Evolutionary conservation across 2,329 filamentous ascomycete genomes (phyloP), one percentile per base, ranked within the genome.

Genomic region (Aurifilum marmelostoma): DNA sequence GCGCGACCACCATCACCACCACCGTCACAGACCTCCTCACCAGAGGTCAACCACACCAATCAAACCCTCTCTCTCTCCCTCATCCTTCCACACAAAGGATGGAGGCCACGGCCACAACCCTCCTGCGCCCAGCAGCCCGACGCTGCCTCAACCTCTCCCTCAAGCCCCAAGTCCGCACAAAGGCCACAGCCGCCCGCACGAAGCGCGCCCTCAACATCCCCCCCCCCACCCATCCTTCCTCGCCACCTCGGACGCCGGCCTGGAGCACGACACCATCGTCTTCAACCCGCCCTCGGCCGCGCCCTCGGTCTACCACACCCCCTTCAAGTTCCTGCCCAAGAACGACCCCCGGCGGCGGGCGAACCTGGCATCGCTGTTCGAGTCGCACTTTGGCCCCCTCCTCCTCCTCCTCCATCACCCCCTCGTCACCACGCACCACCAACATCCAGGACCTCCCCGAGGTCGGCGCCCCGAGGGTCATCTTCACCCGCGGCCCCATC

Each of bases 291-390:
- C 83, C 56, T 79, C 82, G 41, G 79, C 82, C 59, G 80, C 79
- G 43, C 78, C 82, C 16, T 79, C 86, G n/a, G 87, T 89, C 68
- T 83, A 83, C 74, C 85, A 90, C 80, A 91, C 88, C n/a, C 88
- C 88, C 68, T 85, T 89, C 79, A 86, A 88, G 76, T 91, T 91
- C 79, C 84, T 91, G 39, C 88, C 88, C 66, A 83, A 81, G 64
- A 78, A 75, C 72, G 87, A 89, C 75, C 85, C 86, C 21, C 84
- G 86, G 61, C 84, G 86, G 37, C 79, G 80, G 65, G 82, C 83
- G 61, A 83, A 85, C 76, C 78, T 86, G 54, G 78, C 80, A 21
- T 76, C 80, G 54, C 81, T 87, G 43, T 78, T 84, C 68, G 77
- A 77, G 69, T 67, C 64, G 32, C 69, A 71, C 69, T 71, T 71